Base-by-base conservation (phyloP, 2,329 filamentous ascomycete species). In the Ophiosphaerella korrae region DNA sequence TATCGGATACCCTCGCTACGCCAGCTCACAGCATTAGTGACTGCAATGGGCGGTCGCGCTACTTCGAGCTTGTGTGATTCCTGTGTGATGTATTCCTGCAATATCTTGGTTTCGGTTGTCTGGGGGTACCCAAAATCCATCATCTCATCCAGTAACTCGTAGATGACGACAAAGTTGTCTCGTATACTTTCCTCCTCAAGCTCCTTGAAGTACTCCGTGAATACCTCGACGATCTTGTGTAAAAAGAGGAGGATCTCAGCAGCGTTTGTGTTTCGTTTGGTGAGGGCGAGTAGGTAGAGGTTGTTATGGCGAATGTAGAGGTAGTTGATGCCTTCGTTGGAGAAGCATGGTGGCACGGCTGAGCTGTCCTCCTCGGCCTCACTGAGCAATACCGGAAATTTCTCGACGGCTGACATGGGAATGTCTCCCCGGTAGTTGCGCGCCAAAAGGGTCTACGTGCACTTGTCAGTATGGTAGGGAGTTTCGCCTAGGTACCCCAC, bases 51-150 rank as follows among this genome's bases (percentile, higher is more conserved):
- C 35, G 94, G 93, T 8, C 94, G 87, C 31, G 94, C 93, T 78
- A 97, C 88, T 75, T 99, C 94, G 54, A 99, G 86, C 78, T 97
- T 97, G 81, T 99, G 94, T 46, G 92, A 97, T 77, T 99, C 94
- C 77, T 99, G 94, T 35, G 94, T 99, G 74, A 99, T 99, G 80
- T 96, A 96, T 80, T 99, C 94, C 76, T 99, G 94, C 54, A 99
- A 80, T 74, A 99, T 99, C 84, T 99, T 99, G 74, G 86, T 90
- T 76, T 99, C 94, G 61, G 94, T 99, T 8, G 94, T 99, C 76
- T 99, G 94, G 5, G 94, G 94, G 75, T 99, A 97, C 58, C 94
- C 94, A 81, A 99, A 99, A 77, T 99, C 94, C 94, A 99, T 99
- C 94, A 99, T 99, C 80, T 99, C 94, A 72, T 99, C 94, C 57